A percentile compares a stretch with the other conserved stretches of the same genome.
phyloP scores from a whole-genome alignment of 2,329 filamentous ascomycete genomes.

The Hymenoscyphus repandus region DNA sequence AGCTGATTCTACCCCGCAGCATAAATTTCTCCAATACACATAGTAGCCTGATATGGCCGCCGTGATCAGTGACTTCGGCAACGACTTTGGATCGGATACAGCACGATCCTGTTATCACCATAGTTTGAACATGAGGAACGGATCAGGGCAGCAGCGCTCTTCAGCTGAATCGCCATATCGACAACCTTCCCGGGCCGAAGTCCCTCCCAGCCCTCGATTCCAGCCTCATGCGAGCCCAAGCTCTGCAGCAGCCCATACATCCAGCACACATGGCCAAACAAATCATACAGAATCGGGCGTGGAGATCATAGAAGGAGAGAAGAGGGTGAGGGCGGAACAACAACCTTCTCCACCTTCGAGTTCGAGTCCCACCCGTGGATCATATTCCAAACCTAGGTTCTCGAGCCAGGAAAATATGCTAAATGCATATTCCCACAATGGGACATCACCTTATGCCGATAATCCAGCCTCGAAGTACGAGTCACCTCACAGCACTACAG shows the following conservation, averaged over 20 bases:
- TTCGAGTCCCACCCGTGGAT: slow-evolving; percentile 21
- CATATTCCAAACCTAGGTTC: slow-evolving; percentile 21
- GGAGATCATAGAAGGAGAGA: slow-evolving; percentile 10
- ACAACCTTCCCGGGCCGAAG: slow-evolving; percentile 23
- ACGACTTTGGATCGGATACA: slow-evolving; percentile 70
- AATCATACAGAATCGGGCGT: slow-evolving; percentile 10
- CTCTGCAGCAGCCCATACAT: slow-evolving; percentile 21
- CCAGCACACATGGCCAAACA: slow-evolving; percentile 17
- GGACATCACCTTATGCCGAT: slow-evolving; percentile 9
- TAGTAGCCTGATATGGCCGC: slow-evolving; percentile 49
- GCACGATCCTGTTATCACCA: slow-evolving; percentile 49
- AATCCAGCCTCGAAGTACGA: slow-evolving; percentile 7
- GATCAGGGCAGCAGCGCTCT: slow-evolving; percentile 41
- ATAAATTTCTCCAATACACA: slow-evolving; percentile 15
- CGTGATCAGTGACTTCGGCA: slow-evolving; percentile 61
- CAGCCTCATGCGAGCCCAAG: slow-evolving; percentile 15
- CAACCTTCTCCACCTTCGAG: slow-evolving; percentile 28
- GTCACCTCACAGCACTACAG: slow-evolving; percentile 3
- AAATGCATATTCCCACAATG: slow-evolving; percentile 12
- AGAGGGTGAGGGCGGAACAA: slow-evolving; percentile 17
- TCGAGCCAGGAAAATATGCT: slow-evolving; percentile 27
- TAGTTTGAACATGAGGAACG: slow-evolving; percentile 56
- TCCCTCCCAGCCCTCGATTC: slow-evolving; percentile 26
- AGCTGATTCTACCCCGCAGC: slow-evolving; percentile 24
- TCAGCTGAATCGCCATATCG: slow-evolving; percentile 37